Conservation (phyloP, 2,329 filamentous ascomycete genomes). For the Eurotiales sp. region DNA sequence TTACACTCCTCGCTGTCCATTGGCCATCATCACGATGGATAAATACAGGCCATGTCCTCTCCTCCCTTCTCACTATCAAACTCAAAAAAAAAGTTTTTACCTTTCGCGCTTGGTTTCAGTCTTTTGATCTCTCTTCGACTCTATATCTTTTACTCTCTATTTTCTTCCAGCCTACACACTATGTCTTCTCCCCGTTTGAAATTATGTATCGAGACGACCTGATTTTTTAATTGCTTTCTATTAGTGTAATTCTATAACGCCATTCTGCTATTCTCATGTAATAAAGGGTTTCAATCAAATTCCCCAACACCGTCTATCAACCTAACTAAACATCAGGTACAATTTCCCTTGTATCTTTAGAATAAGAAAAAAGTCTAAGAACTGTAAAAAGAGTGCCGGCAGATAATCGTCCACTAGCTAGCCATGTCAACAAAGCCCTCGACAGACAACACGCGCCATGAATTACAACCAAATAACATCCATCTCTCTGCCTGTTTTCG, state of each 20-base stretch:
- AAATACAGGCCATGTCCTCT: no score
- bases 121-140: not conserved
- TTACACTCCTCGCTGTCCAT: not conserved
- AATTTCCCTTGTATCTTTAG: no score
- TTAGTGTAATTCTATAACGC: conserved; percentile 9
- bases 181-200: not conserved
- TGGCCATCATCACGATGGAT: not conserved
- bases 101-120: not conserved
- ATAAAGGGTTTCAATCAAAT: no score
- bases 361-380: no score
- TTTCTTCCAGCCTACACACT: not conserved
- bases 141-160: not conserved
- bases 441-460: no score
- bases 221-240: not conserved
- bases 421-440: no score
- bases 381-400: no score
- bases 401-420: no score
- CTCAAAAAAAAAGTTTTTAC: no score
- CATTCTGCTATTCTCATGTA: not conserved
- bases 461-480: no score
- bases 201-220: not conserved
- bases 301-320: no score
- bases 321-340: no score
- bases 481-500: not conserved
- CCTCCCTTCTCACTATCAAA: not conserved